Evolutionary conservation across 2,329 filamentous ascomycete species (phyloP).

Genomic region (Cladosporium colombiae): DNA sequence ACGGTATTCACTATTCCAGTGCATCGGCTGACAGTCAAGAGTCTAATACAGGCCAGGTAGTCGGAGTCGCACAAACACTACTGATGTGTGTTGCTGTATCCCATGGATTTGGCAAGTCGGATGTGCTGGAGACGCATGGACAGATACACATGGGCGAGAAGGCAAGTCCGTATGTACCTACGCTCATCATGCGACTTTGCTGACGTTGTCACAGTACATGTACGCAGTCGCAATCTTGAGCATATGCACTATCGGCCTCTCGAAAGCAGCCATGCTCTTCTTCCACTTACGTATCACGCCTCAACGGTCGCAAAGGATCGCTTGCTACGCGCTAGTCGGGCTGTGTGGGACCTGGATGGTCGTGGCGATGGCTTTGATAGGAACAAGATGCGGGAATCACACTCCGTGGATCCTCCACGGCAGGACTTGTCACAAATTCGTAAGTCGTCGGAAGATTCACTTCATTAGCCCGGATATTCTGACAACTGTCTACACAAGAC

Average conservation of each 20-base stretch:
- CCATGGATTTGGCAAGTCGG: slow-evolving; percentile 28
- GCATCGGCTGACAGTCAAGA: neutral
- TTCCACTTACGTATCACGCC: slow-evolving; percentile 29
- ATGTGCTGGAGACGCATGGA: slow-evolving; percentile 22
- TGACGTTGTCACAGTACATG: slow-evolving; percentile 21
- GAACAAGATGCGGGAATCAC: slow-evolving; percentile 6
- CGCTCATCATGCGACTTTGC: neutral
- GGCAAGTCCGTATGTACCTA: slow-evolving; percentile 16
- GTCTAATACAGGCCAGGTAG: slow-evolving; percentile 20
- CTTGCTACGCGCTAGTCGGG: slow-evolving; percentile 24
- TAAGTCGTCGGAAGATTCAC: neutral
- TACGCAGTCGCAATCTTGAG: slow-evolving; percentile 29
- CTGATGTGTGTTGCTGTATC: slow-evolving; percentile 27
- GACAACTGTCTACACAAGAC: slow-evolving; percentile 9
- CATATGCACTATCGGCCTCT: slow-evolving; percentile 26
- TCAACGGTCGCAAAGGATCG: slow-evolving; percentile 23
- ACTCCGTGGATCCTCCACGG: neutral
- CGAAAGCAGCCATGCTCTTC: slow-evolving; percentile 29
- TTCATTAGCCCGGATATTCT: neutral
- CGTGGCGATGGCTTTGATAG: slow-evolving; percentile 5
- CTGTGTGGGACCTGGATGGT: slow-evolving; percentile 26
- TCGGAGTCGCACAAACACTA: slow-evolving; percentile 28
- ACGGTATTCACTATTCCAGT: slow-evolving; percentile 22
- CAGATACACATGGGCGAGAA: slow-evolving; percentile 24
- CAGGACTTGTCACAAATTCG: slow-evolving; percentile 23